Conservation (phyloP, 2,329 filamentous ascomycete genomes). For the Penicillium sp. region DNA sequence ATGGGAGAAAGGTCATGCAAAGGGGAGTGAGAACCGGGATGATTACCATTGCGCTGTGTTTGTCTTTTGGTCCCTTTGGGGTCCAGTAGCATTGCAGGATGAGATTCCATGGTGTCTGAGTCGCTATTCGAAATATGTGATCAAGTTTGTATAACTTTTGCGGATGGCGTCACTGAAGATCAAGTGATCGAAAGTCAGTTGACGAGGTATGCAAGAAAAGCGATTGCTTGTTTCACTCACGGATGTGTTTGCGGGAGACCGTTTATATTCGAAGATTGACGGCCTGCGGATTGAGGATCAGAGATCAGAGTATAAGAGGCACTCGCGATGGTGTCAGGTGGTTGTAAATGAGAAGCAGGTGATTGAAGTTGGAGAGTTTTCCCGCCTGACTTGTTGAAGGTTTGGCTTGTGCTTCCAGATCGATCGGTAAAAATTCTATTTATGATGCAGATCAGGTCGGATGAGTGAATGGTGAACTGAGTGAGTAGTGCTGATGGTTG, state of each 20-base stretch:
- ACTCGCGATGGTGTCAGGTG: background rate
- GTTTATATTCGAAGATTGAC: background rate
- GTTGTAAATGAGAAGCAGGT: background rate
- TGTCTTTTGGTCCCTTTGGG: conserved; percentile 45
- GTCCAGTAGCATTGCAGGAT: conserved; percentile 46
- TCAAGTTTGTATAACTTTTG: conserved; percentile 13
- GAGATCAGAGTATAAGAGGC: background rate
- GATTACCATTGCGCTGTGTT: conserved; percentile 37
- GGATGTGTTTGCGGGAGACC: background rate
- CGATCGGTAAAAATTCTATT: background rate
- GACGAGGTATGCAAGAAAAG: background rate
- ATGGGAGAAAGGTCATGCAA: background rate
- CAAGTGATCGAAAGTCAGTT: conserved; percentile 2
- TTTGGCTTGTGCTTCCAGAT: background rate
- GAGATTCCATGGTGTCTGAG: conserved; percentile 37
- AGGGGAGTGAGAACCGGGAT: conserved; percentile 9
- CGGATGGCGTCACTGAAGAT: background rate
- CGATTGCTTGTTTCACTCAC: background rate
- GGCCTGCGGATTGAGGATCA: background rate
- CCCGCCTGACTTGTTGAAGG: background rate
- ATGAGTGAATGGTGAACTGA: conserved; percentile 8
- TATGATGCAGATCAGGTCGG: background rate
- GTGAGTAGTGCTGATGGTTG: conserved; percentile 8
- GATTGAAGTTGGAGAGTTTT: background rate
- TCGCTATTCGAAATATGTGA: background rate